Evolutionary conservation across 208 protist genomes (phyloP).

Genomic region (Phytomonas sp.): DNA sequence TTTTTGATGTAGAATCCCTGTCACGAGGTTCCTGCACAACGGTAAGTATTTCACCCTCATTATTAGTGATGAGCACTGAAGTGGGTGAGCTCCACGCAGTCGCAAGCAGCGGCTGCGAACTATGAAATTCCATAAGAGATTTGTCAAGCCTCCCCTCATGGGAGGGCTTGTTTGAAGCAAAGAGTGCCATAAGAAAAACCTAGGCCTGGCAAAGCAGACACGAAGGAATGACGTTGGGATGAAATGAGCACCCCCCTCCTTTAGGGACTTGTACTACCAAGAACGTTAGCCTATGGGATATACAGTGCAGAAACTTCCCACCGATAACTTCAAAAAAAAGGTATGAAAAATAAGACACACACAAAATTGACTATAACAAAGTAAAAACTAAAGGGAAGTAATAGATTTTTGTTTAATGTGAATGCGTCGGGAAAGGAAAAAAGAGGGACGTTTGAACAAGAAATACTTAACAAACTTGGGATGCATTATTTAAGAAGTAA

Average conservation of each 20-base stretch:
- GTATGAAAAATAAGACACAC: conserved; percentile 11
- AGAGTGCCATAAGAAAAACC: conserved; percentile 46
- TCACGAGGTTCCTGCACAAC: conserved; percentile 29
- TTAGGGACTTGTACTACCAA: conserved; percentile 4
- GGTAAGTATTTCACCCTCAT: conserved; percentile 70
- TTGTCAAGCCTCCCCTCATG: conserved; percentile 52
- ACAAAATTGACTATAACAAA: not conserved
- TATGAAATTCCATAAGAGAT: conserved; percentile 46
- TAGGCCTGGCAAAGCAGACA: conserved; percentile 11
- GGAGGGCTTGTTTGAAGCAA: conserved; percentile 52
- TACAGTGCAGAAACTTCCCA: not conserved
- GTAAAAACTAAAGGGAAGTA: not conserved
- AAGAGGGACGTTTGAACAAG: not conserved
- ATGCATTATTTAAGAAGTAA: not conserved
- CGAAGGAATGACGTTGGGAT: conserved; percentile 7
- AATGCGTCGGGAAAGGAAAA: not conserved
- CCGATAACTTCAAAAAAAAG: not conserved
- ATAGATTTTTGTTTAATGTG: not conserved
- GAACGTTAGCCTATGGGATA: not conserved
- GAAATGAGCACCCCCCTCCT: not conserved
- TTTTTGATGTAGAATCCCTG: conserved; percentile 18
- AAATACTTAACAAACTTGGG: not conserved
- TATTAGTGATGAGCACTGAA: conserved; percentile 67
- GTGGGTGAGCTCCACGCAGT: conserved; percentile 51
- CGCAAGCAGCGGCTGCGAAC: conserved; percentile 50